Conservation (phyloP, 768 basidiomycete species). For the Xanthoconium stramineum region DNA sequence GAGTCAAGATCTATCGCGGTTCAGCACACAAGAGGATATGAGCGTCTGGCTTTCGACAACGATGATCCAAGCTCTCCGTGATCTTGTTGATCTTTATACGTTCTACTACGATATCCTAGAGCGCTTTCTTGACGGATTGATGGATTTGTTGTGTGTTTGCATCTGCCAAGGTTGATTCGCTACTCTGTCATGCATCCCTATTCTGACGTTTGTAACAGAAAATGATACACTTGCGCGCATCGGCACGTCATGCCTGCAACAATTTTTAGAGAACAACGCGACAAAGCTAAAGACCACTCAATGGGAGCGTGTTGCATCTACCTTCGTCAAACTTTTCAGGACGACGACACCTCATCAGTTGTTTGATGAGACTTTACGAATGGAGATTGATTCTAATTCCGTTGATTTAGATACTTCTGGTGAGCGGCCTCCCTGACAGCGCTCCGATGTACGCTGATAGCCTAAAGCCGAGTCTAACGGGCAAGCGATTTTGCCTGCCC, state of each 20-base stretch:
- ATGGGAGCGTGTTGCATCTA: slow-evolving; percentile 90
- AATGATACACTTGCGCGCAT: slow-evolving; percentile 97
- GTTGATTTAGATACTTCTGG: slow-evolving; percentile 53
- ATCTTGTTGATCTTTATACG: slow-evolving; percentile 93
- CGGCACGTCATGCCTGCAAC: slow-evolving; percentile 96
- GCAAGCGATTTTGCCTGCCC: slow-evolving; percentile 77
- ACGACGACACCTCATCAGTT: slow-evolving; percentile 97
- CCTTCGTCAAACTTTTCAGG: slow-evolving; percentile 94
- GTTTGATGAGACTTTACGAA: slow-evolving; percentile 88
- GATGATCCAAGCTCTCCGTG: slow-evolving; percentile 95
- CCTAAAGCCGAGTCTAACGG: slow-evolving; percentile 49
- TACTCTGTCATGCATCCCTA: background rate
- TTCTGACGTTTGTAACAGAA: slow-evolving; percentile 48
- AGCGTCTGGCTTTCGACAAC: slow-evolving; percentile 99
- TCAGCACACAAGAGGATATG: slow-evolving; percentile 97
- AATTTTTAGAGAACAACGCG: slow-evolving; percentile 91
- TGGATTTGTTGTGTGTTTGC: slow-evolving; percentile 92
- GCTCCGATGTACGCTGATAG: slow-evolving; percentile 8
- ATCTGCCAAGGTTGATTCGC: slow-evolving; percentile 86
- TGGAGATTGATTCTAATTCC: slow-evolving; percentile 66
- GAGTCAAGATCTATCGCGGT: slow-evolving; percentile 86
- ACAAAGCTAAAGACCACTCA: slow-evolving; percentile 75
- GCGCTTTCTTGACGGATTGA: slow-evolving; percentile 85
- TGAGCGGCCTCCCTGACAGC: slow-evolving; percentile 3
- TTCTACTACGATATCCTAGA: slow-evolving; percentile 92